phyloP scores from a whole-genome alignment of 2,329 filamentous ascomycete species.

The Polytolypa hystricis region DNA sequence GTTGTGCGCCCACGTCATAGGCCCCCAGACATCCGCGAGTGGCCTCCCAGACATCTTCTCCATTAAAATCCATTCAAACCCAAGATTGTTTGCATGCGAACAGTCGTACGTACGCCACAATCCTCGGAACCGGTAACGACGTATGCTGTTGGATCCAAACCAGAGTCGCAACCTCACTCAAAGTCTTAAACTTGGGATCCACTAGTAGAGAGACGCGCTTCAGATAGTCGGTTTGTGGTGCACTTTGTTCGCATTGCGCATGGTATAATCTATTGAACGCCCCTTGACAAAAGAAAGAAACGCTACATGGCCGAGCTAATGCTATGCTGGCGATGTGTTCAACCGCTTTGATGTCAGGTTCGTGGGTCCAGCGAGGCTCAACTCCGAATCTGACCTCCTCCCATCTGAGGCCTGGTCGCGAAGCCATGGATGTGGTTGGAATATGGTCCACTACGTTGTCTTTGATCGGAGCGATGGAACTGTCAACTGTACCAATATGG shows the following conservation, averaged over 20 bases:
- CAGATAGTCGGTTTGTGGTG: background rate
- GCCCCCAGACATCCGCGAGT: slow-evolving; percentile 21
- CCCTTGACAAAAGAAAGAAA: background rate
- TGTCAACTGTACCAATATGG: no score
- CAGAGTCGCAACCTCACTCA: background rate
- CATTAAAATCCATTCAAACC: slow-evolving; percentile 19
- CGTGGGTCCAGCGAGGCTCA: background rate
- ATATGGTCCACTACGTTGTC: no score
- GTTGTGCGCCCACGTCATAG: background rate
- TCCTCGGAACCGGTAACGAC: background rate
- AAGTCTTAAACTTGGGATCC: background rate
- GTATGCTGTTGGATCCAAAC: background rate
- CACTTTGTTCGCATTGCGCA: background rate
- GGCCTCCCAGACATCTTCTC: slow-evolving; percentile 18
- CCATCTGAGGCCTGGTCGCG: background rate
- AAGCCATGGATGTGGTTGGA: no score
- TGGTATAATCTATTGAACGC: background rate
- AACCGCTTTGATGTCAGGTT: background rate
- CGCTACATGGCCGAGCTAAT: background rate
- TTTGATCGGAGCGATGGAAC: no score
- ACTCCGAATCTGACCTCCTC: background rate
- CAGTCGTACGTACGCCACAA: background rate
- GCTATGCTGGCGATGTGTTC: background rate
- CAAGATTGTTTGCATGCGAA: background rate
- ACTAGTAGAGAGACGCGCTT: background rate